Percentiles rank a stretch among this genome's conserved stretches.
Evolutionary conservation across 2,329 filamentous ascomycete genomes (phyloP).

Genomic region (Ceratocystis smalleyi): DNA sequence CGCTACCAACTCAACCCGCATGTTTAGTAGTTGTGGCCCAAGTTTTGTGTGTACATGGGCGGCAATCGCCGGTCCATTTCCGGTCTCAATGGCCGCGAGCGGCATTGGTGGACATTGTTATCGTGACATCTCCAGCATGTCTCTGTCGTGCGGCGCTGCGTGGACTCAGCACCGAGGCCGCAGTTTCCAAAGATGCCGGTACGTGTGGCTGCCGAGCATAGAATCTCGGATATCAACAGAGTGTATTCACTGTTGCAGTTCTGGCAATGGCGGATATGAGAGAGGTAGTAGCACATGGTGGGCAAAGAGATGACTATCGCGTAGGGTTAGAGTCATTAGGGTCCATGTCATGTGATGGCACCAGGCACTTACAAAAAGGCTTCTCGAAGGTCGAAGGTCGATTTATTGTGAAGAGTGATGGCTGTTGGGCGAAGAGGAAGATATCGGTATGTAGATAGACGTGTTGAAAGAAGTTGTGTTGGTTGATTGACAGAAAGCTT

Average conservation of each 20-base stretch:
- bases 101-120: constrained; percentile 11
- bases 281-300: constrained; percentile 27
- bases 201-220: constrained; percentile 22
- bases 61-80: constrained; percentile 13
- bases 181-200: constrained; percentile 27
- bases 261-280: constrained; percentile 25
- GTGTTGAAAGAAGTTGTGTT: background rate
- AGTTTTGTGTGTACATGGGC: constrained; percentile 5
- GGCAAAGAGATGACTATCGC: constrained; percentile 17
- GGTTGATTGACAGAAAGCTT: background rate
- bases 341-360: constrained; percentile 24
- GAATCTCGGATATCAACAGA: constrained; percentile 26
- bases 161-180: constrained; percentile 23
- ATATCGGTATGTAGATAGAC: background rate
- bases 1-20: background rate
- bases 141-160: constrained; percentile 22
- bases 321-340: background rate
- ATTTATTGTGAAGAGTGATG: background rate
- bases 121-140: constrained; percentile 25
- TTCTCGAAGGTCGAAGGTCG: background rate
- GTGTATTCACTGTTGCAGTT: constrained; percentile 25
- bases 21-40: background rate
- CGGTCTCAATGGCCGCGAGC: constrained; percentile 13
- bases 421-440: background rate
- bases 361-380: background rate